Evolutionary conservation across 2,329 filamentous ascomycete genomes (phyloP).

Genomic region (Neopestalotiopsis clavispora): DNA sequence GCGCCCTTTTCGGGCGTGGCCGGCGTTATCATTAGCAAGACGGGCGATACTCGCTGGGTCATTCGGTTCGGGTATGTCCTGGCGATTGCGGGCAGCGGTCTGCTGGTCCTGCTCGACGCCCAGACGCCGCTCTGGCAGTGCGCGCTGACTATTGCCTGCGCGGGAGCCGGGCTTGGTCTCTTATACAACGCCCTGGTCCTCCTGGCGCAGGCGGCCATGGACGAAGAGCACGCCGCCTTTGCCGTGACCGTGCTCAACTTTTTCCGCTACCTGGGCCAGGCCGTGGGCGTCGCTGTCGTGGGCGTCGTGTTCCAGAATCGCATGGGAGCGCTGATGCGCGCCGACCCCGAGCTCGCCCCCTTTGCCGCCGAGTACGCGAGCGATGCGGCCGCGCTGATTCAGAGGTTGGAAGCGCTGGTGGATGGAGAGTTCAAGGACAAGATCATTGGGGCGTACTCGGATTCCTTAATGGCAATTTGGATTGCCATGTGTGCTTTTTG

Average conservation of each 20-base stretch:
- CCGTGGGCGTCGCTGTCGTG: slow-evolving; percentile 4
- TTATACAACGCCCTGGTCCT: background rate
- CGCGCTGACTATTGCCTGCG: background rate
- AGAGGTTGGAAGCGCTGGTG: background rate
- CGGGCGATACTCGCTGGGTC: slow-evolving; percentile 7
- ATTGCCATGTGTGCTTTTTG: slow-evolving; percentile 13
- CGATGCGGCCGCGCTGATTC: slow-evolving; percentile 5
- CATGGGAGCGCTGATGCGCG: background rate
- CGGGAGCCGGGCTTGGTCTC: background rate
- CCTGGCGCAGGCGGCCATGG: background rate
- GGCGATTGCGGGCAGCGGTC: background rate
- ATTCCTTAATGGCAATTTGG: slow-evolving; percentile 1
- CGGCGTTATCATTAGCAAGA: background rate
- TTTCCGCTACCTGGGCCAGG: slow-evolving; percentile 8
- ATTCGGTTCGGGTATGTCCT: background rate
- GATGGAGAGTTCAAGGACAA: slow-evolving; percentile 8
- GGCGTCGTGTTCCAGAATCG: slow-evolving; percentile 11
- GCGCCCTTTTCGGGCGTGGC: slow-evolving; percentile 5
- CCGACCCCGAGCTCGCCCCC: background rate
- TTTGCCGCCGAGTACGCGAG: slow-evolving; percentile 3
- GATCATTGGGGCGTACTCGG: background rate
- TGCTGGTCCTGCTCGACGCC: slow-evolving; percentile 3
- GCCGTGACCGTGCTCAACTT: slow-evolving; percentile 2
- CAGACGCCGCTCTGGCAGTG: background rate
- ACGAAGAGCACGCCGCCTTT: background rate